phyloP scores from a whole-genome alignment of 768 basidiomycete genomes.

The Collybiopsis luxurians region DNA sequence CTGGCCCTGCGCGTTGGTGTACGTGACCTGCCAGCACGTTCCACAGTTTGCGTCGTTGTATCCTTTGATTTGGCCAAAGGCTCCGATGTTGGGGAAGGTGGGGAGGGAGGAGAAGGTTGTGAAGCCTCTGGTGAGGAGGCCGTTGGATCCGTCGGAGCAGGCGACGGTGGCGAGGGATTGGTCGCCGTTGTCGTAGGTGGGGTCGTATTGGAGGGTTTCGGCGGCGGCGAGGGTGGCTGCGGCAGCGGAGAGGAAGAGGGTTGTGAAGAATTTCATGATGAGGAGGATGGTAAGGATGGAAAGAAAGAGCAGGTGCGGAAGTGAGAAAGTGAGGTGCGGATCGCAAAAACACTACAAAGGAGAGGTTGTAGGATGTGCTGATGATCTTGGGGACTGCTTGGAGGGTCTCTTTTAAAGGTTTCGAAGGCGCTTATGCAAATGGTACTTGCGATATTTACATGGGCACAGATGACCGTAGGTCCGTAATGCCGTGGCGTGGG shows the following conservation, averaged over 20 bases:
- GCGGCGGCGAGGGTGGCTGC: slow-evolving; percentile 22
- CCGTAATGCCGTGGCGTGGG: background rate
- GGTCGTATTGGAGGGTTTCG: slow-evolving; percentile 40
- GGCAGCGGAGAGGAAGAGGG: slow-evolving; percentile 17
- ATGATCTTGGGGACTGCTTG: background rate
- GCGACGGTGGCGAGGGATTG: slow-evolving; percentile 40
- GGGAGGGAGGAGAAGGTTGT: slow-evolving; percentile 36
- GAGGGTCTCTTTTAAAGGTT: no score
- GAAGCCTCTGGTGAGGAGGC: slow-evolving; percentile 28
- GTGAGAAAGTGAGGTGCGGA: background rate
- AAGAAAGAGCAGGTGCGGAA: background rate
- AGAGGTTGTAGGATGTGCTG: background rate
- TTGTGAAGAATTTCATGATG: slow-evolving; percentile 18
- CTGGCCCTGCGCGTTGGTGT: slow-evolving; percentile 15
- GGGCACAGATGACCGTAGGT: background rate
- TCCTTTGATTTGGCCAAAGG: slow-evolving; percentile 29
- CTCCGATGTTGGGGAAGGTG: slow-evolving; percentile 41
- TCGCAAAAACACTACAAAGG: no score
- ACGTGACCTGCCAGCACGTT: slow-evolving; percentile 41
- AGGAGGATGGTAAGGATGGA: background rate
- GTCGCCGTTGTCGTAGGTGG: slow-evolving; percentile 42
- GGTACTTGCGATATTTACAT: no score
- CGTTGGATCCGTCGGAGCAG: slow-evolving; percentile 41
- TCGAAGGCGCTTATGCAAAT: no score
- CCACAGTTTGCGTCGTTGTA: slow-evolving; percentile 39